Evolutionary conservation across 129 eudicot genomes (phyloP), one percentile per base, ranked within the genome.

Genomic region (Logfia minima): DNA sequence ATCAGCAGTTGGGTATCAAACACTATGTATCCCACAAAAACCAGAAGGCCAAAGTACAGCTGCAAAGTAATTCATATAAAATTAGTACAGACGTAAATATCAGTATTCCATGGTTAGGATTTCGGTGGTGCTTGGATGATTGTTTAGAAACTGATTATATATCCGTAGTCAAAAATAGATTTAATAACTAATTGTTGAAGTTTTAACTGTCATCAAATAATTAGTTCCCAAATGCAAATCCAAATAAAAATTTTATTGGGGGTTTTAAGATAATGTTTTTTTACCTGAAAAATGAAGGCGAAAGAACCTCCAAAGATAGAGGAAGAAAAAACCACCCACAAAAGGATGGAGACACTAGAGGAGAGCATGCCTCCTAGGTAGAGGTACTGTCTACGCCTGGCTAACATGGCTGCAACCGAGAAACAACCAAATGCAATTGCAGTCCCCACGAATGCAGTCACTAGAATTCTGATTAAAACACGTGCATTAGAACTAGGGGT

Each of bases 1-100:
- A 90, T 88, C 11, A 90, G 88, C 8, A 82, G 83, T 61, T 86
- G 93, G 34, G 96, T 90, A 60, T 90, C 93, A 32, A 86, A 83
- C 65, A 90, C 88, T 65, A 90, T 86, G 81, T 90, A 90, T 62
- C 96, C 96, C 64, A 88, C 91, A 68, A 88, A 90, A 37, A 90
- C 83, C 79, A 88, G 67, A 41, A 90, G 96, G 9, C 96, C 96
- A 72, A 90, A 84, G 65, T 88, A 90, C 80, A 90, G 35, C 93
- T 90, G 85, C 81, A 35, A 24, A 52, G 14, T 59, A 73, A 39
- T 29, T 29, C 32, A 69, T 8, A 43, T 22, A 45, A 39, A 43
- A 70, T 45, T 43, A 10, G 34, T 10, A 70, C 35, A 1, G 8
- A 9, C 48, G 13, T 9, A 39, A 39, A 39, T 39, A 39, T 39